Evolutionary conservation across 2,329 filamentous ascomycete species (phyloP), one percentile per base, ranked within the genome.

Genomic region (Cordyceps militaris): DNA sequence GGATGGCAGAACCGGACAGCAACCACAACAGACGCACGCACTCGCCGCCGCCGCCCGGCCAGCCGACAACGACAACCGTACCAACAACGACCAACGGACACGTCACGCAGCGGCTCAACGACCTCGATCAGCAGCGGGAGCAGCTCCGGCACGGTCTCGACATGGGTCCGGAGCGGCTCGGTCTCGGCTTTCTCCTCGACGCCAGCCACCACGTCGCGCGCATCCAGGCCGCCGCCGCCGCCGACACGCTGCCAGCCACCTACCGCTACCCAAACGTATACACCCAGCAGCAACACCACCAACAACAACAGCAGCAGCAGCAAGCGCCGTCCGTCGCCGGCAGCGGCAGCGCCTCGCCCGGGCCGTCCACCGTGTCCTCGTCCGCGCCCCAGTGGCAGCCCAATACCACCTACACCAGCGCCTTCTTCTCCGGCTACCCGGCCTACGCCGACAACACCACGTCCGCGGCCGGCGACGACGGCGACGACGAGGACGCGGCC

Each of bases 101-200:
- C n/a, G 46, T 19, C 13, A 42, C 56, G 9, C 56, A 53, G 48
- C 46, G 55, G 11, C 19, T 38, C 5, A 58, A 30, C 56, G 57
- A 52, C 40, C 46, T 74, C 56, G 75, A 69, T 61, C 79, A 79
- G 65, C 80, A 81, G 63, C 74, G 75, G 7, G 73, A 78, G 30
- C 75, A 78, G 21, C 71, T 78, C 51, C 69, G 76, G 19, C 82
- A 85, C 58, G 79, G 79, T 40, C 68, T 88, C 1, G 81, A 87
- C 40, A 73, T 88, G 59, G 79, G 80, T 3, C 75, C 80, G 1
- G 88, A 92, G 66, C 80, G 85, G 48, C 76, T 92, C 9, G 86
- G 85, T 6, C 80, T 94, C 32, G 86, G 85, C 58, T 92, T 91
- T 63, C 75, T 94, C 2, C 77, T 93, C 1, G 84, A 86, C 59